phyloP scores from a whole-genome alignment of 169 alveolate genomes.

The Cryptosporidium parvum region DNA sequence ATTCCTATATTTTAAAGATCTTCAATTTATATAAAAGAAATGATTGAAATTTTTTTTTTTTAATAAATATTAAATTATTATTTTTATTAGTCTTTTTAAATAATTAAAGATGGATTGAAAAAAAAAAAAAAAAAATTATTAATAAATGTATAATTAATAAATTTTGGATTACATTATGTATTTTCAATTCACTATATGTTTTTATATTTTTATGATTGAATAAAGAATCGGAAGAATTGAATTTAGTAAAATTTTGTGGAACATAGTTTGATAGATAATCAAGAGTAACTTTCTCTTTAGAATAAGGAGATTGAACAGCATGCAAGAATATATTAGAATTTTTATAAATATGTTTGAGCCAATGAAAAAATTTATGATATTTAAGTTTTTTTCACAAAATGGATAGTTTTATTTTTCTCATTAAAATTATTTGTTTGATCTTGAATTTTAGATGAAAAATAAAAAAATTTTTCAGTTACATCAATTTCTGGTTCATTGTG shows the following conservation, averaged over 20 bases:
- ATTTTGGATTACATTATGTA: neutral
- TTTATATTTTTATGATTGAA: neutral
- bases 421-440: neutral
- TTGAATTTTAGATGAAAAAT: neutral
- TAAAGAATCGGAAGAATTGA: neutral
- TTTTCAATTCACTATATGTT: constrained; percentile 8
- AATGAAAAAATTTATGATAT: constrained; percentile 4
- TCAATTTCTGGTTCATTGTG: neutral
- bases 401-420: neutral
- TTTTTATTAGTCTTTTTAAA: no score
- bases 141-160: neutral
- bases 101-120: no score
- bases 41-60: no score
- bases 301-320: constrained; percentile 32
- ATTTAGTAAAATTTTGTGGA: constrained; percentile 12
- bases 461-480: neutral
- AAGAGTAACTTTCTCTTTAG: neutral
- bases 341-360: neutral
- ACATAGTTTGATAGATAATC: neutral
- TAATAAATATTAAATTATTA: no score
- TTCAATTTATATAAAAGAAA: no score
- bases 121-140: no score
- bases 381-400: neutral
- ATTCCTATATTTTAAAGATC: no score
- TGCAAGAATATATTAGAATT: neutral